A percentile compares a stretch with the other conserved stretches of the same genome.
These are phyloP conservation scores for Hanseniaspora jakobsenii DNA, from an alignment of 805 yeast species.

Conservation along the genomic window DNA sequence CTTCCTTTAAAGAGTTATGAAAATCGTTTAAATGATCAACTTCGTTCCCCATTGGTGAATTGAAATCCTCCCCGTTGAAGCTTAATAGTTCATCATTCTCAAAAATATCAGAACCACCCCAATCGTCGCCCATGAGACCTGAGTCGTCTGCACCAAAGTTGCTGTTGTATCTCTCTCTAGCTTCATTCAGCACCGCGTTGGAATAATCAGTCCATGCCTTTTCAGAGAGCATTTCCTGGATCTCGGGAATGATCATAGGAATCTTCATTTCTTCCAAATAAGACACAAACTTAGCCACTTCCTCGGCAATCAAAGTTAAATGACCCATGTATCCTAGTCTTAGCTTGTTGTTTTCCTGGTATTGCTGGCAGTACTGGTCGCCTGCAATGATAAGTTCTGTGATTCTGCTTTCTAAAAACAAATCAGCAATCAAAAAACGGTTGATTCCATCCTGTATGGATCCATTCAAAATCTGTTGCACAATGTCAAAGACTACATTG, in stretches of 20 bases:
- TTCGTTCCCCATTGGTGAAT: constrained; percentile 4
- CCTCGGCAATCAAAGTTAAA: constrained; percentile 83
- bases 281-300: constrained; percentile 72
- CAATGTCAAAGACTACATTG: constrained; percentile 72
- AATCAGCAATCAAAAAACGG: constrained; percentile 46
- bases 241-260: constrained; percentile 22
- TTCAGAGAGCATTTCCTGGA: constrained; percentile 23
- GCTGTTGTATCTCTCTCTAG: constrained; percentile 88
- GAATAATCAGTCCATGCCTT: constrained; percentile 68
- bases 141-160: constrained; percentile 64
- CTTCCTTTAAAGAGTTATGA: constrained; percentile 21
- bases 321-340: constrained; percentile 96
- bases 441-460: constrained; percentile 61
- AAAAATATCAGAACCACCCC: constrained; percentile 19
- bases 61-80: no score
- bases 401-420: constrained; percentile 47
- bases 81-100: constrained; percentile 12
- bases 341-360: constrained; percentile 49
- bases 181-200: constrained; percentile 67
- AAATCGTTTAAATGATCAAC: constrained; percentile 22
- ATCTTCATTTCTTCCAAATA: constrained; percentile 32
- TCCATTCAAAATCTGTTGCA: constrained; percentile 73
- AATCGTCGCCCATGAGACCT: constrained; percentile 30
- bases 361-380: constrained; percentile 44
- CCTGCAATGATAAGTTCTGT: constrained; percentile 57